Base-by-base conservation (phyloP, 2,329 filamentous ascomycete species). In the Lecanicillium sp. region DNA sequence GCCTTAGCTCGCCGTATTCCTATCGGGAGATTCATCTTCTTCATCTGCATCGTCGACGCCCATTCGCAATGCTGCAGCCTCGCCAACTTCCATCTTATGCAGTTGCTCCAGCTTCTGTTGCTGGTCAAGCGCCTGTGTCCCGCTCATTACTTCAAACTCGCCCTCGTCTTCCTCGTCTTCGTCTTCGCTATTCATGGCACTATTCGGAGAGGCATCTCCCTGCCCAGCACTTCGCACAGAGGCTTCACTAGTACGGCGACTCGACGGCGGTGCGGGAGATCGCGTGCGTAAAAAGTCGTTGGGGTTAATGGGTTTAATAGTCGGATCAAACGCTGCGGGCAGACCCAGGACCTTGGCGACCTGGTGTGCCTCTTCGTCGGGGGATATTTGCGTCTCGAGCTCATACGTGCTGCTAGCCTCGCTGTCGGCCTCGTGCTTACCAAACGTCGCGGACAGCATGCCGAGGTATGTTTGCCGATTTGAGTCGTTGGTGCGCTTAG, bases 401-500 rank as follows among this genome's bases (percentile, higher is more conserved):
- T 75, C 68, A 52, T 75, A 77, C 7, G 63, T 57, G 48, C 65
- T 70, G 47, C 64, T 70, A 28, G 63, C 63, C 41, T 73, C 70
- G 54, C 65, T 71, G 42, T 78, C 71, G 44, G 73, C 73, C 51
- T 78, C 75, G 50, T 79, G 75, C 35, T 65, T 67, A 25, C 73
- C 73, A 32, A 66, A 56, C 8, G 62, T 71, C 49, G 83, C 73
- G 37, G 83, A 77, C 9, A 95, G 65, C 60, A 95, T 87, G 38
- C 81, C 75, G 37, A 80, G 70, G 56, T 95, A 95, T 32, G 80
- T 83, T 48, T 83, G 79, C 25, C 88, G 75, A 13, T 68, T 71
- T 5, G 85, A 80, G 50, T 95, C 86, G 38, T 83, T 79, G 36
- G 79, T 74, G 20, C 89, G 80, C 66, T 95, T 95, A 43, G 75